phyloP scores from a whole-genome alignment of 495 filamentous ascomycete species.

The Penicillium roqueforti region DNA sequence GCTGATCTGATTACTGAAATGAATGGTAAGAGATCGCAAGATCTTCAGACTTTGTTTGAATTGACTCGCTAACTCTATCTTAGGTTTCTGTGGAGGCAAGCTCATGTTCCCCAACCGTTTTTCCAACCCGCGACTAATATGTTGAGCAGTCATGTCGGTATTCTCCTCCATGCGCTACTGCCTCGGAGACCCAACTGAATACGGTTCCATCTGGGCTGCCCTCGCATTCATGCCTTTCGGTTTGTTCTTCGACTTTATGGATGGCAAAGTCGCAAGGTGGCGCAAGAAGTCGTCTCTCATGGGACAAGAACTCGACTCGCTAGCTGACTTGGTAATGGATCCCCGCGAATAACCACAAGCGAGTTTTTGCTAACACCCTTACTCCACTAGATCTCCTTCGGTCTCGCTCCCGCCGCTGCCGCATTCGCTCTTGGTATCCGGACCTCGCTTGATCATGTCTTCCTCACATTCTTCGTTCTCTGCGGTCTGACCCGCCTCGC shows the following conservation, averaged over 20 bases:
- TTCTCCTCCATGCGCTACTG: conserved; percentile 95
- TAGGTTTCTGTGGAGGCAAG: conserved; percentile 55
- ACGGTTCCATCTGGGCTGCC: conserved; percentile 69
- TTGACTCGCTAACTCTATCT: conserved; percentile 18
- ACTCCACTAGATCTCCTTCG: conserved; percentile 81
- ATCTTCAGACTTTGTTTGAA: background rate
- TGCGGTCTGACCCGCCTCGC: conserved; percentile 92
- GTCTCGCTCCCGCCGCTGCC: conserved; percentile 77
- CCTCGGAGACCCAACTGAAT: conserved; percentile 63
- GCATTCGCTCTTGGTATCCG: conserved; percentile 90
- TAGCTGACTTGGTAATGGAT: conserved; percentile 79
- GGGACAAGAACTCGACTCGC: conserved; percentile 97
- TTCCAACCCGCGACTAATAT: conserved; percentile 22
- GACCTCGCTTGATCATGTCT: conserved; percentile 77
- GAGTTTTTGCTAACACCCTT: background rate
- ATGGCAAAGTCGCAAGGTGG: conserved; percentile 94
- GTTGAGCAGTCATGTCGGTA: conserved; percentile 71
- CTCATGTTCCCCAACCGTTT: conserved; percentile 4
- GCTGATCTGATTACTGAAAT: conserved; percentile 94
- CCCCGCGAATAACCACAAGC: background rate
- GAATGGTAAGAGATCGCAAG: conserved; percentile 59
- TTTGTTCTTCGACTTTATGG: conserved; percentile 97
- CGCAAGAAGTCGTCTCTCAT: conserved; percentile 92
- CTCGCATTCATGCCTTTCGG: conserved; percentile 88
- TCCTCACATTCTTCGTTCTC: conserved; percentile 87